These are phyloP conservation scores for Colletotrichum somersetense DNA, from an alignment of 2,329 filamentous ascomycete species.

Conservation along the genomic window DNA sequence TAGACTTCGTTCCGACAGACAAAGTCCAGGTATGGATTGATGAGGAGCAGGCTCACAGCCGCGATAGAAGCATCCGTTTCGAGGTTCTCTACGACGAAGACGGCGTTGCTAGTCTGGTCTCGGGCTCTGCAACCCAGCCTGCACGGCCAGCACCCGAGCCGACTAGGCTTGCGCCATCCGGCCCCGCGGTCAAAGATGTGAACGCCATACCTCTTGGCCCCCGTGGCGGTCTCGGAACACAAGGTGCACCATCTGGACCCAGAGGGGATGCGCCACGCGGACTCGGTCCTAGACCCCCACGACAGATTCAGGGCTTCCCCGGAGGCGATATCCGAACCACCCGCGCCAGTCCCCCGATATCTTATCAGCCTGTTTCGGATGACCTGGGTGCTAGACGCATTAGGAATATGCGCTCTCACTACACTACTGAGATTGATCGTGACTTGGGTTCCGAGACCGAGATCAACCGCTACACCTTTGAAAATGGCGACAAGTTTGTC, in stretches of 20 bases:
- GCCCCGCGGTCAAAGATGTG: slow-evolving; percentile 44
- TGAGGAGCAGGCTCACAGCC: slow-evolving; percentile 67
- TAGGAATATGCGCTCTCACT: slow-evolving; percentile 65
- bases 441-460: slow-evolving; percentile 60
- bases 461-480: slow-evolving; percentile 80
- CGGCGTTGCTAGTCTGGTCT: slow-evolving; percentile 66
- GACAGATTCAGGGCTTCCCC: slow-evolving; percentile 41
- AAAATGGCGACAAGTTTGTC: slow-evolving; percentile 74
- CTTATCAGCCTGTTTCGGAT: slow-evolving; percentile 70
- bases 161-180: slow-evolving; percentile 28
- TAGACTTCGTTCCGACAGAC: slow-evolving; percentile 88
- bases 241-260: slow-evolving; percentile 52
- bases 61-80: slow-evolving; percentile 68
- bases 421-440: slow-evolving; percentile 56
- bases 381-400: slow-evolving; percentile 75
- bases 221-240: slow-evolving; percentile 34
- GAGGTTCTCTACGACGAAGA: slow-evolving; percentile 78
- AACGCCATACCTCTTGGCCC: slow-evolving; percentile 56
- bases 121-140: slow-evolving; percentile 36
- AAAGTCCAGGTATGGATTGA: slow-evolving; percentile 81
- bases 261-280: slow-evolving; percentile 52
- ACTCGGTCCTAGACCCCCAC: slow-evolving; percentile 44
- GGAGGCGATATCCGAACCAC: slow-evolving; percentile 52
- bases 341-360: slow-evolving; percentile 56
- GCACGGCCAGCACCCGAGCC: slow-evolving; percentile 35